Evolutionary conservation across 306 rosid species (phyloP), one percentile per base, ranked within the genome.

Genomic region (Inga oerstediana): DNA sequence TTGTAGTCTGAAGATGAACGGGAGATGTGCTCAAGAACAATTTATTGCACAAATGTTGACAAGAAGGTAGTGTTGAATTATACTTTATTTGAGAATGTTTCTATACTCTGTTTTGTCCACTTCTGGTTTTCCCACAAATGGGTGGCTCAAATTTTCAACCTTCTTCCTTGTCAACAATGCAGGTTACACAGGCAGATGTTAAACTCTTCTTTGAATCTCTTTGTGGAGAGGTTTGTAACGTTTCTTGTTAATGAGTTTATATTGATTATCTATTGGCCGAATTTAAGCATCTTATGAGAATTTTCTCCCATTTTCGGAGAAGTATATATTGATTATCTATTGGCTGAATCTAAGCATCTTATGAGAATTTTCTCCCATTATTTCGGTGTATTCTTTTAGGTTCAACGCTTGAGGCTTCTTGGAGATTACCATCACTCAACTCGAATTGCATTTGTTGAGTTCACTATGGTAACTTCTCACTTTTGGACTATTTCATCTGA

Each of bases 1-100:
- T 52, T 70, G 69, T 86, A 92, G 98, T 97, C 98, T 72, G 93
- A 92, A 44, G 99, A 97, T 84, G 99, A 97, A 80, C 90, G 98
- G 45, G 99, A 97, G 94, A 97, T 97, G 99, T 97, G 99, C 88
- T 94, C 98, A 70, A 89, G 99, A 83, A 96, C 98, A 46, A 96
- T 96, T 75, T 96, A 96, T 46, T 96, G 99, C 93, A 96, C 99
- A 49, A 96, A 96, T 86, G 88, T 96, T 24, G 99, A 94, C 91
- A 96, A 94, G 94, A 96, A 92, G 99, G 99, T 94, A 85, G 32
- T 65, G 69, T 77, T 82, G 83, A 80, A 84, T 72, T 62, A 64
- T 48, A 45, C 56, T 22, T 41, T 56, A 22, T 77, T 58, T 72
- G 64, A 44, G 76, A 68, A 82, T 86, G 83, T 48, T 82, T 76